phyloP scores from a whole-genome alignment of 306 rosid genomes.

The Prunus salicina region DNA sequence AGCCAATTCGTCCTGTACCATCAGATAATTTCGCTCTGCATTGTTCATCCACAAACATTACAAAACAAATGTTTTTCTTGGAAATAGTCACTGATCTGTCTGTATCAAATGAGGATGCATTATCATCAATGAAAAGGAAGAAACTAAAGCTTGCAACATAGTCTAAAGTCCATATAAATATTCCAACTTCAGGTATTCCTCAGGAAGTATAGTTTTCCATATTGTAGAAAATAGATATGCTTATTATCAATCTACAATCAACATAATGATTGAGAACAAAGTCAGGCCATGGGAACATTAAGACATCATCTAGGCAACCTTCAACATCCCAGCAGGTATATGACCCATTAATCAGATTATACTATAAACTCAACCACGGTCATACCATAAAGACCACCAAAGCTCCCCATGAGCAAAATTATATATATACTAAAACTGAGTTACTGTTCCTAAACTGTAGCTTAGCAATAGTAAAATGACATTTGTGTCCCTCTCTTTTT shows the following conservation, averaged over 20 bases:
- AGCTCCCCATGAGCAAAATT: background rate
- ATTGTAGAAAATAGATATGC: background rate
- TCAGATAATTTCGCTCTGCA: constrained; percentile 72
- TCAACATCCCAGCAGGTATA: no score
- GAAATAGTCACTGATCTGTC: constrained; percentile 71
- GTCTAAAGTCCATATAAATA: background rate
- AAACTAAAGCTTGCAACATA: background rate
- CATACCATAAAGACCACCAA: background rate
- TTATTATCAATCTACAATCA: background rate
- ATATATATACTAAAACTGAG: no score
- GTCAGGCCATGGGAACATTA: no score
- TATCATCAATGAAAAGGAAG: constrained; percentile 16
- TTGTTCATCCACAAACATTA: constrained; percentile 79
- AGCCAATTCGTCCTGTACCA: constrained; percentile 60
- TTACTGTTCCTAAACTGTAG: no score
- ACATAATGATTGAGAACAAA: background rate
- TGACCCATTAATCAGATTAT: background rate
- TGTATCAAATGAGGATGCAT: constrained; percentile 39
- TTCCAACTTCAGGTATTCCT: no score
- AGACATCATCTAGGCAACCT: background rate
- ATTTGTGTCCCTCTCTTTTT: no score
- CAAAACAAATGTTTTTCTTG: constrained; percentile 78
- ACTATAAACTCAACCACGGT: background rate
- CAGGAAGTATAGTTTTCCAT: no score
- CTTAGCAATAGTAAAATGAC: no score